Conservation (phyloP, 2,329 filamentous ascomycete species). For the Akanthomyces lecanii region DNA sequence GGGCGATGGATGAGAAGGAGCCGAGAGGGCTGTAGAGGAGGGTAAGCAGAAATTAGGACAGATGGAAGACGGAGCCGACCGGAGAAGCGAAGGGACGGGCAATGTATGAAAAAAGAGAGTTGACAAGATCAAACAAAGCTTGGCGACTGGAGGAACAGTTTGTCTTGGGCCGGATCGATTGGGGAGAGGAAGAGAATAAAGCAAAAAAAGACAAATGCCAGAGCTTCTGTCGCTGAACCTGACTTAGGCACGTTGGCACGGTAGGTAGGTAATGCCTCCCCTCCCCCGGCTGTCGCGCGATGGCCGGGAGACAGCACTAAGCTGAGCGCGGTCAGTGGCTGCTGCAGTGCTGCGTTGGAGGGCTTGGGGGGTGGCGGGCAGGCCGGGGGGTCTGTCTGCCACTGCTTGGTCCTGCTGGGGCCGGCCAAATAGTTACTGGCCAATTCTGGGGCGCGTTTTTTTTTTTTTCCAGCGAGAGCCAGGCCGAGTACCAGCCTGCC, state of each 20-base stretch:
- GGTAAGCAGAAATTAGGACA: neutral
- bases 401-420: too few relatives aligned
- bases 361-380: neutral
- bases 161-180: neutral
- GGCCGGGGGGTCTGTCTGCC: too few relatives aligned
- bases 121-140: neutral
- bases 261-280: too few relatives aligned
- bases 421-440: neutral
- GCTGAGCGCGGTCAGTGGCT: neutral
- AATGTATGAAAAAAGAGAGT: neutral
- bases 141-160: neutral
- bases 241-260: too few relatives aligned
- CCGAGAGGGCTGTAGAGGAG: neutral
- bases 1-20: neutral
- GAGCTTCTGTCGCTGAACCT: neutral
- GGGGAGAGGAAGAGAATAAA: neutral
- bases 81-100: neutral
- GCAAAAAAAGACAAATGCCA: neutral
- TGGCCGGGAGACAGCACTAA: slow-evolving; percentile 1
- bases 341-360: neutral
- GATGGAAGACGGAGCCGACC: neutral
- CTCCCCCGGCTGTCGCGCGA: slow-evolving; percentile 9
- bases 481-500: slow-evolving; percentile 8
- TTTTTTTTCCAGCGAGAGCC: neutral
- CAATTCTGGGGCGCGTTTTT: neutral